phyloP scores from a whole-genome alignment of 2,329 filamentous ascomycete species.

The Claviceps arundinis region DNA sequence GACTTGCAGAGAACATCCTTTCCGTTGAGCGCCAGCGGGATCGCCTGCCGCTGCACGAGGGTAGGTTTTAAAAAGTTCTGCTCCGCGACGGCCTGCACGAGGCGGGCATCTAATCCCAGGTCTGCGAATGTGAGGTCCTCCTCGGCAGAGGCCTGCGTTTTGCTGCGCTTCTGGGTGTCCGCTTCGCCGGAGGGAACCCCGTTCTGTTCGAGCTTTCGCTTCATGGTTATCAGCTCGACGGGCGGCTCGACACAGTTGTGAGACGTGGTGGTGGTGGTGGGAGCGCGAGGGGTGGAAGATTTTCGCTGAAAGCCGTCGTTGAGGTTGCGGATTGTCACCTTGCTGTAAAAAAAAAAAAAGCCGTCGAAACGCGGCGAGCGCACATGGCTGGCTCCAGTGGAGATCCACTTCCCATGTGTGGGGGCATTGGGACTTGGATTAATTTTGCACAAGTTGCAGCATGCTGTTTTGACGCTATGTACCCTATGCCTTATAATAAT shows the following conservation, averaged over 20 bases:
- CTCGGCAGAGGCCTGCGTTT: conserved; percentile 19
- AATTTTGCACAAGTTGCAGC: too few relatives aligned
- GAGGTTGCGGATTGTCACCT: too few relatives aligned
- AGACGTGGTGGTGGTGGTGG: neutral
- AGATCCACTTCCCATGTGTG: too few relatives aligned
- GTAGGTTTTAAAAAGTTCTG: conserved; percentile 79
- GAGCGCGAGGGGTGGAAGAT: neutral
- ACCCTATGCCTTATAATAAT: too few relatives aligned
- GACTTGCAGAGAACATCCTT: conserved; percentile 85
- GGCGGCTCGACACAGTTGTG: neutral
- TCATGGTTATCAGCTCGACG: conserved; percentile 26
- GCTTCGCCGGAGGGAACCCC: conserved; percentile 30
- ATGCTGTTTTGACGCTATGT: too few relatives aligned
- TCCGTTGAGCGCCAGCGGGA: conserved; percentile 76
- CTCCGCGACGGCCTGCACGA: conserved; percentile 74
- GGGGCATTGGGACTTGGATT: too few relatives aligned
- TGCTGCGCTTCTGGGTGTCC: conserved; percentile 9
- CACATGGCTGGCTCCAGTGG: too few relatives aligned
- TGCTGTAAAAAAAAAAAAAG: neutral
- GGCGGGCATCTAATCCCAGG: conserved; percentile 68
- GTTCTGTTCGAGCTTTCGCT: conserved; percentile 47
- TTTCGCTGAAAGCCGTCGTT: neutral
- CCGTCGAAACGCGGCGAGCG: too few relatives aligned
- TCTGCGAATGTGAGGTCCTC: conserved; percentile 51
- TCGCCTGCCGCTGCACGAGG: conserved; percentile 74